phyloP scores from a whole-genome alignment of 345 rosid genomes.

The Moringa oleifera region DNA sequence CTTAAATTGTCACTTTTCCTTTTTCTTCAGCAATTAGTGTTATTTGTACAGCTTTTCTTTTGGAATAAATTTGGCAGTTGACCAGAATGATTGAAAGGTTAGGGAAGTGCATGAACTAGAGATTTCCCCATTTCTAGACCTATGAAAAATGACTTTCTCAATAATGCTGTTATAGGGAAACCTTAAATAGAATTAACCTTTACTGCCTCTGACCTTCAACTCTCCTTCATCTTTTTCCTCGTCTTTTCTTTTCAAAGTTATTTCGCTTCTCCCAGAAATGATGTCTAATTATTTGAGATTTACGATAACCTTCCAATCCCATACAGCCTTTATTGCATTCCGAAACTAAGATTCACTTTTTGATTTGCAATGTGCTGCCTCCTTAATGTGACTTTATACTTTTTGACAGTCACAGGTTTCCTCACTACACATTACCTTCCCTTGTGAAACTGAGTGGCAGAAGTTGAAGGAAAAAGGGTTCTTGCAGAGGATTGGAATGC shows the following conservation, averaged over 20 bases:
- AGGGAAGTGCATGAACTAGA: neutral
- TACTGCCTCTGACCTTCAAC: neutral
- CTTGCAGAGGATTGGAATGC: slow-evolving; percentile 86
- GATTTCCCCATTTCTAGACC: neutral
- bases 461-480: slow-evolving; percentile 65
- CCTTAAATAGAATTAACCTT: too few species aligned
- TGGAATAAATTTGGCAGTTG: neutral
- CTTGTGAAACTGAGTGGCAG: slow-evolving; percentile 76
- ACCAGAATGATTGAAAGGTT: neutral
- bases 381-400: slow-evolving; percentile 8
- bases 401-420: slow-evolving; percentile 65
- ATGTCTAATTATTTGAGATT: neutral
- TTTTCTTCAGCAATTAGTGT: too few species aligned
- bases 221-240: neutral
- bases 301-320: too few species aligned
- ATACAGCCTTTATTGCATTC: neutral
- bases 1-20: neutral
- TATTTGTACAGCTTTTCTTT: too few species aligned
- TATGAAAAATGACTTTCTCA: neutral
- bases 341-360: neutral
- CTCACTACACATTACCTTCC: slow-evolving; percentile 80
- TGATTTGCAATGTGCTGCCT: slow-evolving; percentile 8
- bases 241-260: neutral
- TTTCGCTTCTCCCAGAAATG: neutral
- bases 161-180: neutral